Percentiles rank a stretch among this genome's conserved stretches.
phyloP scores from a whole-genome alignment of 306 rosid genomes.

The Carpinus fangiana region DNA sequence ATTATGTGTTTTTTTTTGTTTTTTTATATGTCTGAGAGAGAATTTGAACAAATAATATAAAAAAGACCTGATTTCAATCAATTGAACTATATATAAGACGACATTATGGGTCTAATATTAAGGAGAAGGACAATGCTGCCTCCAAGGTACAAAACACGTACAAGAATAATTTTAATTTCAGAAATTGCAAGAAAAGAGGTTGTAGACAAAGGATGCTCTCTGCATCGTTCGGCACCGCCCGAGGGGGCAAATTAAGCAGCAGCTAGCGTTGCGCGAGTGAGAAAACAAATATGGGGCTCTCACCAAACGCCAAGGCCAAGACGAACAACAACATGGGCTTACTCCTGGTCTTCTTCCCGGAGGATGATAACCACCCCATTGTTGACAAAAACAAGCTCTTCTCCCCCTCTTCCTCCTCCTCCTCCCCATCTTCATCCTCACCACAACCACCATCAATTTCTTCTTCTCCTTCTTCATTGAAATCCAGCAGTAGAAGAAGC shows the following conservation, averaged over 20 bases:
- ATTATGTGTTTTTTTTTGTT: too few relatives aligned
- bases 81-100: too few relatives aligned
- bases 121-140: neutral
- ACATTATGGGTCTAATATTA: neutral
- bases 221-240: neutral
- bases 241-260: neutral
- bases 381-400: slow-evolving; percentile 37
- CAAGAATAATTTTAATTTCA: neutral
- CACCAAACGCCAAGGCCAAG: slow-evolving; percentile 35
- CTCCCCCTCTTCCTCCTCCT: slow-evolving; percentile 13
- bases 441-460: neutral
- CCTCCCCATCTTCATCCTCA: slow-evolving; percentile 10
- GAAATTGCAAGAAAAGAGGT: neutral
- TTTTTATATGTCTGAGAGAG: too few relatives aligned
- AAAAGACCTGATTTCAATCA: too few relatives aligned
- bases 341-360: slow-evolving; percentile 70
- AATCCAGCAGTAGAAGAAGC: slow-evolving; percentile 25
- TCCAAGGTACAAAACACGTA: neutral
- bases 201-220: neutral
- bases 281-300: slow-evolving; percentile 22
- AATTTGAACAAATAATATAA: too few relatives aligned
- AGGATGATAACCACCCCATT: slow-evolving; percentile 38
- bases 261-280: too few relatives aligned
- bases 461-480: slow-evolving; percentile 20
- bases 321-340: slow-evolving; percentile 45